Evolutionary conservation across 169 alveolate genomes (phyloP).

Genomic region (Cryptosporidium parvum): DNA sequence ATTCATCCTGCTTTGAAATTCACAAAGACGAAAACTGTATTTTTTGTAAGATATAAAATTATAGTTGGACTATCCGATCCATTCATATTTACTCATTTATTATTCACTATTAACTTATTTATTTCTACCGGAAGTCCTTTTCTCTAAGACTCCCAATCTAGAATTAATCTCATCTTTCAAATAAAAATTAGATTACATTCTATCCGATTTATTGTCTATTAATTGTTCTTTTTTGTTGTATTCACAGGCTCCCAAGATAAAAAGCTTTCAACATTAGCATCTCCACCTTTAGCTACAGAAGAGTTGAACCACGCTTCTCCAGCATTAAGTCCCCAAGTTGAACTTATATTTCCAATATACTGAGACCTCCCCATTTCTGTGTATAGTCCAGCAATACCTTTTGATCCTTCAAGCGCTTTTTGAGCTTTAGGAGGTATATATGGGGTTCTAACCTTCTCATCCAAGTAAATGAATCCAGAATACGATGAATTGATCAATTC

Average conservation of each 20-base stretch:
- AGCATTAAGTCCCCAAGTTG: slow-evolving; percentile 70
- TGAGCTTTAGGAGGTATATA: slow-evolving; percentile 53
- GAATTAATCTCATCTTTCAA: not conserved
- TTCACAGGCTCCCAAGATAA: slow-evolving; percentile 75
- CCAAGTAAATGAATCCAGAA: slow-evolving; percentile 50
- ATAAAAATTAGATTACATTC: not conserved
- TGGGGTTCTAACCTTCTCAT: slow-evolving; percentile 41
- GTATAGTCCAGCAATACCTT: slow-evolving; percentile 68
- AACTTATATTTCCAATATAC: slow-evolving; percentile 24
- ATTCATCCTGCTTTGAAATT: slow-evolving; percentile 25
- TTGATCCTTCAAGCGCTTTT: slow-evolving; percentile 40
- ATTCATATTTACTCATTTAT: not conserved
- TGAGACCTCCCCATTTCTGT: slow-evolving; percentile 69
- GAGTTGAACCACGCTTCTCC: slow-evolving; percentile 74
- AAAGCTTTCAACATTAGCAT: slow-evolving; percentile 61
- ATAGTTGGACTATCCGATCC: not conserved
- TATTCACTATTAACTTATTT: not conserved
- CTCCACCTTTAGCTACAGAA: slow-evolving; percentile 59
- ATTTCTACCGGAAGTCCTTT: not conserved
- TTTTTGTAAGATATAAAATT: slow-evolving; percentile 25
- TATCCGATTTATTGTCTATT: not conserved
- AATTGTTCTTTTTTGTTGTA: slow-evolving; percentile 6
- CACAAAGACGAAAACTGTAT: slow-evolving; percentile 48
- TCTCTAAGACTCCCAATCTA: not conserved
- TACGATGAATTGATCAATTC: slow-evolving; percentile 57